phyloP scores from a whole-genome alignment of 305 asterid species.

The Fraxinus angustifolia region DNA sequence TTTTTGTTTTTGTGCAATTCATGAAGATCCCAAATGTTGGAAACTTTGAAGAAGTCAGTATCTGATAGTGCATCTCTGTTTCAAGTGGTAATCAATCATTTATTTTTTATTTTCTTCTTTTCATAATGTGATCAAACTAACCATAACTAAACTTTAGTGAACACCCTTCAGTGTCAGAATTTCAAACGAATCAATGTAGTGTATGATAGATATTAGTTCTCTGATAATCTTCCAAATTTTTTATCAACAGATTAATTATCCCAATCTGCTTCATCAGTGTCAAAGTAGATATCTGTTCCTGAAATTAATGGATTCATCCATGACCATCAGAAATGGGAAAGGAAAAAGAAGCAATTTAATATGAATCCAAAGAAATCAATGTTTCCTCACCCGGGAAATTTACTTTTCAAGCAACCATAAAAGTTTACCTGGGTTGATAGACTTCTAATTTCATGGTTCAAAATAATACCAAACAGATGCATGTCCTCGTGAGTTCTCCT shows the following conservation, averaged over 20 bases:
- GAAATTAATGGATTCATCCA: neutral
- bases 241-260: neutral
- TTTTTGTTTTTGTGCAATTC: neutral
- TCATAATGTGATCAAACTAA: neutral
- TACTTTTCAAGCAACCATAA: neutral
- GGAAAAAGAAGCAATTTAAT: neutral
- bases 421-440: slow-evolving; percentile 48
- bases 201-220: neutral
- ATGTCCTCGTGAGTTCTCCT: slow-evolving; percentile 58
- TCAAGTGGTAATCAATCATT: neutral
- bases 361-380: neutral
- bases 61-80: neutral
- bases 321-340: slow-evolving; percentile 8
- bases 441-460: slow-evolving; percentile 55
- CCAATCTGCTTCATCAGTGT: neutral
- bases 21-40: neutral
- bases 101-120: neutral
- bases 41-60: neutral
- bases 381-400: neutral
- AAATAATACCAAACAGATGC: slow-evolving; percentile 47
- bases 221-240: neutral
- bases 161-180: neutral
- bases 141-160: neutral
- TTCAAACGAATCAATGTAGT: neutral
- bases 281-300: neutral